Conservation (phyloP, 768 basidiomycete species). For the Pholiota conissans region DNA sequence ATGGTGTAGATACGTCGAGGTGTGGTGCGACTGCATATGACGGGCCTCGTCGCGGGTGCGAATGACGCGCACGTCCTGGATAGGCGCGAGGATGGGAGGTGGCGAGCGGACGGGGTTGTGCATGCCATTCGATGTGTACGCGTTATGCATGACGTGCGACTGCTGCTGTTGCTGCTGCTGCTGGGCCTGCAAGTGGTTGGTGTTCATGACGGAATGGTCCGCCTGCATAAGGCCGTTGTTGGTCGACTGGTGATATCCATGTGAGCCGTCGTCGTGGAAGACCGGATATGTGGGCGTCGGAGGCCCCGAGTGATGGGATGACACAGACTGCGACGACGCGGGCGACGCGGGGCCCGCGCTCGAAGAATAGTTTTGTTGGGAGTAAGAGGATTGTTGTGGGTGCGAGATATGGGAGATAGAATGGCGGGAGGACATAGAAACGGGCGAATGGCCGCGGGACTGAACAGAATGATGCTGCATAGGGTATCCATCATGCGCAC, state of each 20-base stretch:
- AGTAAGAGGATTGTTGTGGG: conserved; percentile 42
- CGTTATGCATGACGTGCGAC: conserved; percentile 10
- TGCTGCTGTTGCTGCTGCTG: too few species aligned
- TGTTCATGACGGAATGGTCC: conserved; percentile 20
- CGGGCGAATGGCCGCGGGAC: conserved; percentile 22
- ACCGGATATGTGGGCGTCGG: conserved; percentile 45
- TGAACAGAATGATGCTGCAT: conserved; percentile 14
- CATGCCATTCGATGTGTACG: conserved; percentile 4
- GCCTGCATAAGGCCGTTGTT: conserved; percentile 20
- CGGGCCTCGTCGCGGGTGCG: conserved; percentile 30
- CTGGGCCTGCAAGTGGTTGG: conserved; percentile 17
- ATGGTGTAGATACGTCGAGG: conserved; percentile 40
- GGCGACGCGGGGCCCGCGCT: conserved; percentile 48
- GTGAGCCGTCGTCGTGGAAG: conserved; percentile 43
- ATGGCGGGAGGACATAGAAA: conserved; percentile 49
- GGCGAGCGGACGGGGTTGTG: conserved; percentile 38
- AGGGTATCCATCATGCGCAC: conserved; percentile 25
- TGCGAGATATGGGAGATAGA: conserved; percentile 63
- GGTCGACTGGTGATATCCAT: conserved; percentile 36
- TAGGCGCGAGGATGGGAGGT: conserved; percentile 56
- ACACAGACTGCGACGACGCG: conserved; percentile 49
- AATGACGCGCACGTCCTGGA: conserved; percentile 41
- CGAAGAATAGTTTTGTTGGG: conserved; percentile 28
- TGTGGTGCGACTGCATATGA: conserved; percentile 26
- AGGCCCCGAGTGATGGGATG: conserved; percentile 43